Evolutionary conservation across 176 grass and related monocot species (phyloP), one percentile per base, ranked within the genome.

Genomic region (Carex cristatella): DNA sequence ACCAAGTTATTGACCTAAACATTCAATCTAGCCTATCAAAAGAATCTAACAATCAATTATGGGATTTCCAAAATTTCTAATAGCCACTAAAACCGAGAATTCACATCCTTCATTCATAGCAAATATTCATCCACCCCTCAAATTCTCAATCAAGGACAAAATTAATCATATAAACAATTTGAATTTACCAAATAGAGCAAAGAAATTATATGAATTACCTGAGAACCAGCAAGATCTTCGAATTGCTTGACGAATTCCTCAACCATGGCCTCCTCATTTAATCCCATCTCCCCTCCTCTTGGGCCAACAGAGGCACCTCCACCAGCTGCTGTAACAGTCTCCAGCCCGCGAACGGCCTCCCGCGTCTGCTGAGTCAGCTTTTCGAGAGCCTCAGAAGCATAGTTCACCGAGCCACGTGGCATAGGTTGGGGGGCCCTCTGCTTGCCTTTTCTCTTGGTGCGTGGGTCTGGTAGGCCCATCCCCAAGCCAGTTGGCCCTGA

Each of bases 181-280:
- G 32, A 81, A 40, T 23, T 46, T 42, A 44, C 71, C 63, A 57
- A 84, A 27, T 46, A 13, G 7, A 35, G 4, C 12, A 32, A 74
- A 64, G 38, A 85, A 51, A 79, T 71, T 6, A 83, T 8, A 23
- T 48, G 69, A 72, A 55, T 81, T 81, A 99, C 96, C 96, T 94
- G 93, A 23, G 81, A 84, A 30, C 96, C 96, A 1, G 93, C 90
- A n/a, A 95, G 88, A 82, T 99, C 90, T 92, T 99, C 88, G 51
- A 99, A 99, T 90, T 99, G 96, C 93, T 99, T 99, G 69, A 95
- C 91, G 18, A 99, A 99, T 84, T 99, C 96, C 73, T 99, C 91
- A 60, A 95, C 94, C 93, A 99, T 99, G n/a, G 88, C 79, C 10
- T 94, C 95, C 44, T 92, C 84, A 23, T 97, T 90, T 18, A 89